Percentiles rank a stretch among this genome's conserved stretches.
Evolutionary conservation across 768 basidiomycete species (phyloP).

Genomic region (Punctularia strigosozonata): DNA sequence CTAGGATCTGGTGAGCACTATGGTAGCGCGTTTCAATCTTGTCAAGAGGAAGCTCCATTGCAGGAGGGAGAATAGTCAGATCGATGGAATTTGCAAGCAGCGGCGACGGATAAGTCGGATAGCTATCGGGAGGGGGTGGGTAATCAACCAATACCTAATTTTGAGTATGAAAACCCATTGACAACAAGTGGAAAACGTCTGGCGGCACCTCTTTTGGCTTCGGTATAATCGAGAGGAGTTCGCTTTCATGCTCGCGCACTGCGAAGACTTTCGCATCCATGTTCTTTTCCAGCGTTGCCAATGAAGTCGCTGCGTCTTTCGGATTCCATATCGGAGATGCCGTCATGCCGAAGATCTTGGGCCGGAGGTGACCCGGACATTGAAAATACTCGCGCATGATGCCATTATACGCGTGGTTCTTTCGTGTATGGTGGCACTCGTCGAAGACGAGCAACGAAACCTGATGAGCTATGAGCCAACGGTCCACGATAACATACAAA

Average conservation of each 20-base stretch:
- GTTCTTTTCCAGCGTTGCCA: conserved; percentile 55
- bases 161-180: conserved; percentile 3
- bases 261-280: conserved; percentile 66
- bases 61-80: conserved; percentile 19
- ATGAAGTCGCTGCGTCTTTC: conserved; percentile 50
- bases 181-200: conserved; percentile 3
- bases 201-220: conserved; percentile 51
- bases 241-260: conserved; percentile 57
- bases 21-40: conserved; percentile 53
- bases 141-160: conserved; percentile 47
- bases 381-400: conserved; percentile 49
- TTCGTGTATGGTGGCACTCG: conserved; percentile 45
- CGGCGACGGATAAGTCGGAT: conserved; percentile 41
- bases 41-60: conserved; percentile 40
- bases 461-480: conserved; percentile 15
- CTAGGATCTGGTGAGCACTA: conserved; percentile 49
- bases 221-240: conserved; percentile 50
- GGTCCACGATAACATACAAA: background rate
- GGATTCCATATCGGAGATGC: conserved; percentile 83
- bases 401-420: conserved; percentile 45
- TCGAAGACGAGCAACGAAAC: conserved; percentile 47
- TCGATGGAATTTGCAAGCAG: conserved; percentile 42
- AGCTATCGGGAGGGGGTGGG: conserved; percentile 35
- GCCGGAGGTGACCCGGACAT: conserved; percentile 30
- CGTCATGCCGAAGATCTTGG: conserved; percentile 89